Evolutionary conservation across 805 yeast species (phyloP), one percentile per base, ranked within the genome.

Genomic region (Nakazawaea anatomiae): DNA sequence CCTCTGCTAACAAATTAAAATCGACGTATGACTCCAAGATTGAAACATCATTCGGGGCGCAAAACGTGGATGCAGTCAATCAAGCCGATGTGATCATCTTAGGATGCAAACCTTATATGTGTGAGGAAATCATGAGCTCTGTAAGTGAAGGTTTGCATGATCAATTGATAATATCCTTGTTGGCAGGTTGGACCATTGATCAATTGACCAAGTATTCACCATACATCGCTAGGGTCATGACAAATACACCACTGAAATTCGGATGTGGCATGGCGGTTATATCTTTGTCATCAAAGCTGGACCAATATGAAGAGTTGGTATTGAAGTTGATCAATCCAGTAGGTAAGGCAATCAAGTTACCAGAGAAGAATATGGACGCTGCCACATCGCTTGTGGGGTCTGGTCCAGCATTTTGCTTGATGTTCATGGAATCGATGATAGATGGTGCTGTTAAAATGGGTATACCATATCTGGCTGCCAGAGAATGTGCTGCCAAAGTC

Each of bases 401-500:
- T 1, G 99, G 96, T 1, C 97, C 98, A 1, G 99, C 99, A 0
- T 94, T 92, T 66, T 87, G 89, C 47, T 75, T 91, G 60, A 72
- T 90, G 59, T 83, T 92, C 82, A 75, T 92, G 76, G 98, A 94
- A 71, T 84, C 96, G 0, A 70, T 94, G 69, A 84, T 88, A 58
- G 99, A 94, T 61, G 96, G 97, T 54, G 99, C 96, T 11, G 85
- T 94, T 48, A 79, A 88, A 65, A 83, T 89, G 91, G 99, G 99
- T 0, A 79, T 94, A 56, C 97, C 97, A 28, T 85, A 80, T 61
- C 84, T 83, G 42, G 83, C 84, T 53, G 92, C 96, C 42, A 80
- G 77, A 63, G 83, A 84, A 56, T 85, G 95, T 59, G 97, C 98
- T 9, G 87, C 96, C 31, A 92, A 90, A 69, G 96, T 92, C 18